A percentile compares a stretch with the other conserved stretches of the same genome.
phyloP scores from a whole-genome alignment of 2,329 filamentous ascomycete species.

The Diaporthe sp. region DNA sequence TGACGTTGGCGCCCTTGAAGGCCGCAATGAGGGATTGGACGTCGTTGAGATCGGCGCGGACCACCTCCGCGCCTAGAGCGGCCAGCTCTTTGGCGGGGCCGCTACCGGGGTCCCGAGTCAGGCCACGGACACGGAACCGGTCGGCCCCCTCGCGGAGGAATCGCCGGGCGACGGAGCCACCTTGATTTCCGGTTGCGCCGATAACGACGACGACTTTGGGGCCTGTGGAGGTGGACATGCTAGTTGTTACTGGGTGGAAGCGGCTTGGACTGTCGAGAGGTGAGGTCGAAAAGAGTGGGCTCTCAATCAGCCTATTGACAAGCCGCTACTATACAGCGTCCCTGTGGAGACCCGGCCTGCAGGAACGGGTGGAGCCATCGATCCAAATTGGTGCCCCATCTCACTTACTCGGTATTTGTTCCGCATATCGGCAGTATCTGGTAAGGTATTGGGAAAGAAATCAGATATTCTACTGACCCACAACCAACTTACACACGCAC shows the following conservation, averaged over 20 bases:
- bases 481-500: too few relatives aligned
- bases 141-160: conserved; percentile 55
- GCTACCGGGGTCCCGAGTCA: conserved; percentile 62
- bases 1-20: conserved; percentile 61
- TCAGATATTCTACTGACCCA: too few relatives aligned
- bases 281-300: not conserved
- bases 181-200: conserved; percentile 65
- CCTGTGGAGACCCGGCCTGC: not conserved
- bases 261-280: not conserved
- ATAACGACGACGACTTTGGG: conserved; percentile 60
- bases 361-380: not conserved
- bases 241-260: not conserved
- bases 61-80: conserved; percentile 58
- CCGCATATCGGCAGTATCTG: not conserved
- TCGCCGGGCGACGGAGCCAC: conserved; percentile 65
- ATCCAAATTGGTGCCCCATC: not conserved
- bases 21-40: conserved; percentile 54
- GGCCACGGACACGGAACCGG: conserved; percentile 59
- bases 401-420: not conserved
- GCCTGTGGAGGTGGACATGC: not conserved
- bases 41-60: conserved; percentile 60
- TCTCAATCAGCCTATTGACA: not conserved
- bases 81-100: conserved; percentile 57
- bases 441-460: too few relatives aligned
- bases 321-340: not conserved